phyloP scores from a whole-genome alignment of 1,284 basidiomycete species.

The Trametes sp. region DNA sequence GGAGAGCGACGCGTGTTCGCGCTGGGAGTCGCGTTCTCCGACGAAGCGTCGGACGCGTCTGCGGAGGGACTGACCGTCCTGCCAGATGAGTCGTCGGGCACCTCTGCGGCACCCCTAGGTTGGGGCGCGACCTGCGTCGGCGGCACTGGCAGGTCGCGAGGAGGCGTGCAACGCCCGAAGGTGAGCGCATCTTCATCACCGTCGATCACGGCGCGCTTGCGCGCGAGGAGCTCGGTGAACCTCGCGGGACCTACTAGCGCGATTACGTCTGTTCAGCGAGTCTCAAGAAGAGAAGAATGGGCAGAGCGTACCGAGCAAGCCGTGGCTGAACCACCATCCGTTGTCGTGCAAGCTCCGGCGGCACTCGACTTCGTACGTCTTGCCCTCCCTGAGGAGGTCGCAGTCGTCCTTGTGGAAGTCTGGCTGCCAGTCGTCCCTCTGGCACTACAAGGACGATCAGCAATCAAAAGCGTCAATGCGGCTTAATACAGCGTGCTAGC shows the following conservation, averaged over 20 bases:
- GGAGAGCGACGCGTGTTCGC: not conserved
- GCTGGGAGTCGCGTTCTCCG: not conserved
- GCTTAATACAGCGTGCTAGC: not conserved
- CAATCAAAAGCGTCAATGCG: too few relatives aligned
- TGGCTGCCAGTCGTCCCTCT: slow-evolving; percentile 18
- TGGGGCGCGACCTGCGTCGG: not conserved
- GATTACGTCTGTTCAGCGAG: not conserved
- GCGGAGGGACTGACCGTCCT: not conserved
- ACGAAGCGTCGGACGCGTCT: not conserved
- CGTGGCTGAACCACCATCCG: slow-evolving; percentile 17
- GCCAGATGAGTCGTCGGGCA: too few relatives aligned
- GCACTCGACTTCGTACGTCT: slow-evolving; percentile 12
- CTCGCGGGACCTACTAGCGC: not conserved
- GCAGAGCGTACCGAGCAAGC: not conserved
- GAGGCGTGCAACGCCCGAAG: slow-evolving; percentile 5
- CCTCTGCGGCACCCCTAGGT: not conserved
- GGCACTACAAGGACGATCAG: not conserved
- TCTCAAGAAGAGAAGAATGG: not conserved
- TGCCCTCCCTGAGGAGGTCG: slow-evolving; percentile 12
- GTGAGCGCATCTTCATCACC: slow-evolving; percentile 3
- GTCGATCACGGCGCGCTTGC: not conserved
- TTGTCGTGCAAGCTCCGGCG: slow-evolving; percentile 19
- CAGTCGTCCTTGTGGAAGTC: slow-evolving; percentile 18
- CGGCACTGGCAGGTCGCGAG: slow-evolving; percentile 3
- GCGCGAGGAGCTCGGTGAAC: not conserved